Percentiles rank a stretch among this genome's conserved stretches.
Evolutionary conservation across 1,284 basidiomycete genomes (phyloP).

Genomic region (Anthracocystis walkeri): DNA sequence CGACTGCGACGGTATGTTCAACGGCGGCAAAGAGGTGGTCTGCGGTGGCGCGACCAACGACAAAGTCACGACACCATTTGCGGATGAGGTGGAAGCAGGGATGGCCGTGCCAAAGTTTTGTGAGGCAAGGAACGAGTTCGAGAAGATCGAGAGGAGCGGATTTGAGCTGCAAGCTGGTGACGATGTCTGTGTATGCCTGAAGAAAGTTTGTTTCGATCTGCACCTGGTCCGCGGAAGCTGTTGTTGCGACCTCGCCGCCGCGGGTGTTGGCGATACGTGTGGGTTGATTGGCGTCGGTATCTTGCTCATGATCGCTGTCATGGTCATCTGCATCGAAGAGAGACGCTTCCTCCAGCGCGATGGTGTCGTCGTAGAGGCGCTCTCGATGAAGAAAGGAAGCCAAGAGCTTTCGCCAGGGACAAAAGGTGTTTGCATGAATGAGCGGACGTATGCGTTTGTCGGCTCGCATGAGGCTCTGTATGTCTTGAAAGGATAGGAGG

Average conservation of each 20-base stretch:
- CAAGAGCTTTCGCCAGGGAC: conserved; percentile 56
- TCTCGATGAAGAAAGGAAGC: conserved; percentile 36
- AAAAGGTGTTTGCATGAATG: conserved; percentile 46
- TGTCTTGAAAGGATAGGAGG: conserved; percentile 51
- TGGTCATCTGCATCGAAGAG: conserved; percentile 16
- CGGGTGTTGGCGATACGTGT: not conserved
- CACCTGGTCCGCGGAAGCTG: conserved; percentile 18
- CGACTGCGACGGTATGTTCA: conserved; percentile 47
- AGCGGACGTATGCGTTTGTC: conserved; percentile 55
- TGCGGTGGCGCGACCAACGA: conserved; percentile 44
- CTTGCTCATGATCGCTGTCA: conserved; percentile 13
- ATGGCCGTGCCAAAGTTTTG: conserved; percentile 34
- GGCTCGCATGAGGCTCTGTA: conserved; percentile 43
- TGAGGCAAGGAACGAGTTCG: conserved; percentile 40
- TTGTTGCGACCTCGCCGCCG: not conserved
- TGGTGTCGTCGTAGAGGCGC: conserved; percentile 39
- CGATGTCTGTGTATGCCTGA: conserved; percentile 36
- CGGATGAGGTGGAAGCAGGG: conserved; percentile 32
- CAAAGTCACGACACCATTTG: conserved; percentile 49
- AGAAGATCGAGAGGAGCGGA: conserved; percentile 42
- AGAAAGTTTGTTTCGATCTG: conserved; percentile 33
- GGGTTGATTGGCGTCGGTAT: conserved; percentile 1
- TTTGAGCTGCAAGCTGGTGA: conserved; percentile 38
- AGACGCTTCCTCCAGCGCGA: conserved; percentile 36
- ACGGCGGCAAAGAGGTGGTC: conserved; percentile 41